Conservation (phyloP, 2,329 filamentous ascomycete species). For the Neophaeococcomyces aloes region DNA sequence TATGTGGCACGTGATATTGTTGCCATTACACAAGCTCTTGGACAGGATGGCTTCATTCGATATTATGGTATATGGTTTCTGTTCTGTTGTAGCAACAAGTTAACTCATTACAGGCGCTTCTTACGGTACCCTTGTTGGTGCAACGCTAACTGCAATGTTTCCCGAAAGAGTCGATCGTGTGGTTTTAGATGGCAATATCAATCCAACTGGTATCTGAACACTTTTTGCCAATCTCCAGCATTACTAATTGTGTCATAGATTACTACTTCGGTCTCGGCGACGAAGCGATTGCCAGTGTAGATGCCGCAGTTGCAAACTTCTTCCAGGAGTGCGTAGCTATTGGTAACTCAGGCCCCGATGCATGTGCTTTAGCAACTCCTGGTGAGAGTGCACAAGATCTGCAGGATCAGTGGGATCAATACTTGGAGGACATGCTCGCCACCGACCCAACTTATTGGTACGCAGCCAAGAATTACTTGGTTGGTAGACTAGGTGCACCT, state of each 20-base stretch:
- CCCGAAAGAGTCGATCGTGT: constrained; percentile 30
- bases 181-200: constrained; percentile 25
- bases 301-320: not conserved
- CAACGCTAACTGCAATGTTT: constrained; percentile 31
- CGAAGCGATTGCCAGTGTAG: not conserved
- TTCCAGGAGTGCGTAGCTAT: constrained; percentile 1
- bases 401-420: not conserved
- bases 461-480: too few relatives aligned
- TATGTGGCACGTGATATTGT: constrained; percentile 38
- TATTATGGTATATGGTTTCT: constrained; percentile 14
- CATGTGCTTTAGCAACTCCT: not conserved
- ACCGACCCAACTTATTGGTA: too few relatives aligned
- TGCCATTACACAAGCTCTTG: constrained; percentile 33
- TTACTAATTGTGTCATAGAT: too few relatives aligned
- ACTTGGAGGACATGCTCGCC: too few relatives aligned
- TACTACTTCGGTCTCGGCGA: constrained; percentile 8
- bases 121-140: constrained; percentile 27
- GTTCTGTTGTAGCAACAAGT: too few relatives aligned
- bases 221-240: too few relatives aligned
- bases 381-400: not conserved
- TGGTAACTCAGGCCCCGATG: not conserved
- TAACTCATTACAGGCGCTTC: too few relatives aligned
- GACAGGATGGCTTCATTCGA: constrained; percentile 30
- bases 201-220: too few relatives aligned
- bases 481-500: too few relatives aligned